Evolutionary conservation across 2,329 filamentous ascomycete genomes (phyloP), one percentile per base, ranked within the genome.

Genomic region (Diaporthe sp.): DNA sequence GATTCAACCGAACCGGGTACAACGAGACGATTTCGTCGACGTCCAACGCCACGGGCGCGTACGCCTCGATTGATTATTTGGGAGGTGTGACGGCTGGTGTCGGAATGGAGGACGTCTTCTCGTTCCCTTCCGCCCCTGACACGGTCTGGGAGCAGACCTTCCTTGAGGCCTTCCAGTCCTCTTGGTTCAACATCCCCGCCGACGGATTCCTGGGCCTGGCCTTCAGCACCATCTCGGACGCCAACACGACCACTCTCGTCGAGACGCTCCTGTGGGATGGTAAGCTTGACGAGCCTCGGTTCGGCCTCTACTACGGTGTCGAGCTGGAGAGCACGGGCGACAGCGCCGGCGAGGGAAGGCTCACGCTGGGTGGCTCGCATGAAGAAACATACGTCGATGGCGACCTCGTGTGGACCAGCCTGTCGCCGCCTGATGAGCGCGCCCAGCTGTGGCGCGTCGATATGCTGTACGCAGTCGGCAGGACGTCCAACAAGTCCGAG

Each of bases 151-250:
- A 76, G 4, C 78, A 80, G 40, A 72, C 77, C 17, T 83, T 83
- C 69, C 77, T 84, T 9, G 77, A 79, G 15, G 81, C 79, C 33
- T 80, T 80, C 73, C 72, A 79, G 69, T 81, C 76, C 66, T 77
- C 71, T 30, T 84, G 82, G 82, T 72, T 73, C 0, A 61, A 77
- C 9, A 77, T 81, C 9, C 76, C 83, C 0, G 80, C 78, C 5
- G 80, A 83, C 58, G 83, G 83, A 30, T 84, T 84, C 76, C 71
- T 84, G 42, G 83, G 83, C 0, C 76, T 84, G 4, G 80, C 79
- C 2, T 84, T 84, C 40, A 75, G 76, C 22, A 80, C 79, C 30
- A 83, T 84, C 58, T 61, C 79, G 12, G 82, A 80, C 6, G 80
- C 78, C 19, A 77, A 77, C 47, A 78, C 82, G 1, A 76, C 77